Conservation (phyloP, 352 stramenopile species). For the Pythium inflatum region DNA sequence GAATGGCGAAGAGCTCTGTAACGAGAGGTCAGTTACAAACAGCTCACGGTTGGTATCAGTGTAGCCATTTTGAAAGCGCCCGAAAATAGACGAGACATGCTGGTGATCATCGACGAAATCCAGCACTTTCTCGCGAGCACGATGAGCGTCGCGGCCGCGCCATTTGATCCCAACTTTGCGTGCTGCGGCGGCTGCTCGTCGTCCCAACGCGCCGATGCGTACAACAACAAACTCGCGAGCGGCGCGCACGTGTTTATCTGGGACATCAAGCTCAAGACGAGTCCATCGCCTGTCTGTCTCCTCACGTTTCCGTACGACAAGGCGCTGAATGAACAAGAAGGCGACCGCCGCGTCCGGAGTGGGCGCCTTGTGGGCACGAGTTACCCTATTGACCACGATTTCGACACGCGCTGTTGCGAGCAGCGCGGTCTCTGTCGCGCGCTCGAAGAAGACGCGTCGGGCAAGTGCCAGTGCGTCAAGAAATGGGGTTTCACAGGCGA, state of each 20-base stretch:
- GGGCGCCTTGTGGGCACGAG: constrained; percentile 59
- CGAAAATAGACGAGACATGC: constrained; percentile 17
- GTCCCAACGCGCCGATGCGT: constrained; percentile 48
- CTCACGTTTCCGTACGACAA: constrained; percentile 70
- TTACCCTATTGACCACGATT: constrained; percentile 79
- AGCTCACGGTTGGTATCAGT: constrained; percentile 3
- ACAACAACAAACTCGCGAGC: constrained; percentile 52
- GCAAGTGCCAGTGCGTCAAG: constrained; percentile 65
- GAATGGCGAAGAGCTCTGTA: background rate
- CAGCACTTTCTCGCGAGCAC: too few relatives aligned
- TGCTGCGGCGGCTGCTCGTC: constrained; percentile 78
- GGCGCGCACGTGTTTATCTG: constrained; percentile 70
- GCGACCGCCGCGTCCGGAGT: constrained; percentile 62
- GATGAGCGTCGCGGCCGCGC: too few relatives aligned
- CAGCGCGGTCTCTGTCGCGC: constrained; percentile 54
- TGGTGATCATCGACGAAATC: background rate
- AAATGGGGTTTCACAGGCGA: constrained; percentile 70
- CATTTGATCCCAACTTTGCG: constrained; percentile 59
- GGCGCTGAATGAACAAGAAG: constrained; percentile 57
- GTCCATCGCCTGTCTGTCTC: constrained; percentile 44
- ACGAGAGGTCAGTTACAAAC: background rate
- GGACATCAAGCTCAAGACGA: constrained; percentile 65
- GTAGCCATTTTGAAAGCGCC: constrained; percentile 15
- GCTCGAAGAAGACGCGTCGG: constrained; percentile 61
- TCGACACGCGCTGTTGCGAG: constrained; percentile 68